Percentiles rank a stretch among this genome's conserved stretches.
Conservation (phyloP, 495 filamentous ascomycete species). For the Glonium stellatum region DNA sequence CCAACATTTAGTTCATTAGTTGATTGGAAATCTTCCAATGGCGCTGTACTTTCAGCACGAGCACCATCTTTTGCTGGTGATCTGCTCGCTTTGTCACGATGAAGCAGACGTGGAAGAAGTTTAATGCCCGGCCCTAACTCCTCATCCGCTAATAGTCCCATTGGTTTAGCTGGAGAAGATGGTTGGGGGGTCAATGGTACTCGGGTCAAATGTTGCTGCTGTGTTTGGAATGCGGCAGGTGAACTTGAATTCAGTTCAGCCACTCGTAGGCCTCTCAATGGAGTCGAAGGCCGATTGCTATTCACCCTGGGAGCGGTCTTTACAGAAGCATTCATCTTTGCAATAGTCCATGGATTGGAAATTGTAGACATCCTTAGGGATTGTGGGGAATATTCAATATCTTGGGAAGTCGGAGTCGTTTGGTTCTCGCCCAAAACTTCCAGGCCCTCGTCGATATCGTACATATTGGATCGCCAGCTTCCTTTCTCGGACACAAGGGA, state of each 20-base stretch:
- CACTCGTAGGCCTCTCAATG: constrained; percentile 7
- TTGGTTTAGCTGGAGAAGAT: not conserved
- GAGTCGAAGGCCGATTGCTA: constrained; percentile 13
- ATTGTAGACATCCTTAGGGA: constrained; percentile 24
- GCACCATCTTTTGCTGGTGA: not conserved
- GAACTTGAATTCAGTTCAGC: constrained; percentile 6
- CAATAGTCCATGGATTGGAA: constrained; percentile 55
- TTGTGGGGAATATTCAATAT: constrained; percentile 14
- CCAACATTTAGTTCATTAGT: not conserved
- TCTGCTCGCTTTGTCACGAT: not conserved
- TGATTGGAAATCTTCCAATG: not conserved
- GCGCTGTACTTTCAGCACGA: not conserved
- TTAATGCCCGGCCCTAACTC: not conserved
- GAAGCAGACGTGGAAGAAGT: not conserved
- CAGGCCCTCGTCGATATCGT: constrained; percentile 25
- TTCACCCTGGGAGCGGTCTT: not conserved
- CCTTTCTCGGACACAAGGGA: too few relatives aligned
- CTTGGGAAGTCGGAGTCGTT: constrained; percentile 6
- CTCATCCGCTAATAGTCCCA: not conserved
- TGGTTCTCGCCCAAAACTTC: constrained; percentile 12
- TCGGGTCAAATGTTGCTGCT: not conserved
- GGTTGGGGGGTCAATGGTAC: constrained; percentile 12
- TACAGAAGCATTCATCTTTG: constrained; percentile 48
- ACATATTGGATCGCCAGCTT: constrained; percentile 21
- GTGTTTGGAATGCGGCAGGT: not conserved